phyloP scores from a whole-genome alignment of 768 basidiomycete species.

The Coprinopsis marcescibilis region DNA sequence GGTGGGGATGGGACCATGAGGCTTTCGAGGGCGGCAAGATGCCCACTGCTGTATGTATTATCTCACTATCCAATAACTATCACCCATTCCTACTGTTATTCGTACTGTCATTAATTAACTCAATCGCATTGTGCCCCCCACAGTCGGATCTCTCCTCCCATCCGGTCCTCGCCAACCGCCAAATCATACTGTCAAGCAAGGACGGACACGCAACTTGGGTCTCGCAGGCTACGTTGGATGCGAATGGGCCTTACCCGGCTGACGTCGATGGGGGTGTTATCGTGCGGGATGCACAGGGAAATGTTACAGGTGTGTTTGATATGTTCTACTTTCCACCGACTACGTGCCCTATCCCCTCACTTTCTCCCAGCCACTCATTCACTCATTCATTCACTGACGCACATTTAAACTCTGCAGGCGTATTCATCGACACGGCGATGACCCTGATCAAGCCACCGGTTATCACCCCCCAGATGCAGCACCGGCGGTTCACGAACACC shows the following conservation, averaged over 20 bases:
- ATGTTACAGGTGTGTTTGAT: slow-evolving; percentile 56
- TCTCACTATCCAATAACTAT: slow-evolving; percentile 3
- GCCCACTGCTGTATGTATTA: slow-evolving; percentile 60
- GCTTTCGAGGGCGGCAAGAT: slow-evolving; percentile 53
- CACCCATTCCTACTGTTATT: no score
- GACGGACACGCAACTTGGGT: slow-evolving; percentile 91
- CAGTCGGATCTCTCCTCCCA: slow-evolving; percentile 72
- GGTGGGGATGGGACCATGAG: slow-evolving; percentile 92
- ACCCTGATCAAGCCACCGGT: slow-evolving; percentile 58
- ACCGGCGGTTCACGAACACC: slow-evolving; percentile 53
- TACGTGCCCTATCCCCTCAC: neutral
- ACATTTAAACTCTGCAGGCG: slow-evolving; percentile 35
- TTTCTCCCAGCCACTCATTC: neutral
- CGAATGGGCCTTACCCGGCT: slow-evolving; percentile 58
- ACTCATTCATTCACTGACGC: neutral
- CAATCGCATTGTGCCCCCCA: no score
- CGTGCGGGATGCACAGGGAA: slow-evolving; percentile 56
- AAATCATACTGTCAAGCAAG: slow-evolving; percentile 74
- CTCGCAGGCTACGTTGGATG: slow-evolving; percentile 51
- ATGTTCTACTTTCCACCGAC: neutral
- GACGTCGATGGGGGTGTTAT: slow-evolving; percentile 80
- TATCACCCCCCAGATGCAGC: slow-evolving; percentile 56
- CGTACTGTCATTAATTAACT: no score
- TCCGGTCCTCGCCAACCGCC: slow-evolving; percentile 62
- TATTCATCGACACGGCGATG: slow-evolving; percentile 85